Percentiles rank a stretch among this genome's conserved stretches.
Conservation (phyloP, 495 filamentous ascomycete genomes). For the Annulohypoxylon nitens region DNA sequence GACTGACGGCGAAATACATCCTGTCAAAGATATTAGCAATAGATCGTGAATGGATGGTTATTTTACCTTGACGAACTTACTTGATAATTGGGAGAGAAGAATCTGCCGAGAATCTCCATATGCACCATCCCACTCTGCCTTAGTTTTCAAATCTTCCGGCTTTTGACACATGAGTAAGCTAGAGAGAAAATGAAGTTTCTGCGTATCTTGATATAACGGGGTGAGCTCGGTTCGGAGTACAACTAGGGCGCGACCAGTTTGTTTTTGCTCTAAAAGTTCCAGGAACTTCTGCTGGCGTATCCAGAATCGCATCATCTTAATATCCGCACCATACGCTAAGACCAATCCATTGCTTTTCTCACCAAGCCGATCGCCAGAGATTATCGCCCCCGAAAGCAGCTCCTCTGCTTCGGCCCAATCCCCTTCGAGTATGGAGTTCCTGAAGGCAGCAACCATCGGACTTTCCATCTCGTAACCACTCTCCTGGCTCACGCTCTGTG, state of each 20-base stretch:
- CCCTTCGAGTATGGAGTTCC: conserved; percentile 82
- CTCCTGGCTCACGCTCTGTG: conserved; percentile 77
- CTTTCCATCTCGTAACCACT: conserved; percentile 93
- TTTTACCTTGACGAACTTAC: conserved; percentile 63
- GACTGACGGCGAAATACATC: conserved; percentile 93
- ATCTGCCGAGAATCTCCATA: conserved; percentile 77
- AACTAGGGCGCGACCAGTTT: conserved; percentile 78
- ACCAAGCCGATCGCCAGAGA: conserved; percentile 63
- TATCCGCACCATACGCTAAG: conserved; percentile 60
- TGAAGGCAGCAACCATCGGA: conserved; percentile 84
- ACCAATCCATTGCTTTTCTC: conserved; percentile 60
- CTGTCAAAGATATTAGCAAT: conserved; percentile 58
- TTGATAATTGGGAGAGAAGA: conserved; percentile 85
- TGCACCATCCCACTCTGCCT: conserved; percentile 92
- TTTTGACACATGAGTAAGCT: conserved; percentile 91
- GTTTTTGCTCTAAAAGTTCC: conserved; percentile 83
- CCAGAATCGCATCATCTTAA: conserved; percentile 71
- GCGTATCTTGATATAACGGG: conserved; percentile 83
- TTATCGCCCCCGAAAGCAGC: conserved; percentile 74
- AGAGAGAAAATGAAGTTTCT: conserved; percentile 81
- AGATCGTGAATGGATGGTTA: conserved; percentile 8
- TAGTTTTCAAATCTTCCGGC: conserved; percentile 80
- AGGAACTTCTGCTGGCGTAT: conserved; percentile 95
- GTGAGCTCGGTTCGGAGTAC: conserved; percentile 91
- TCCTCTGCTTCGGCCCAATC: conserved; percentile 88